phyloP scores from a whole-genome alignment of 139 green algal species.

The Pycnococcus provasolii region DNA sequence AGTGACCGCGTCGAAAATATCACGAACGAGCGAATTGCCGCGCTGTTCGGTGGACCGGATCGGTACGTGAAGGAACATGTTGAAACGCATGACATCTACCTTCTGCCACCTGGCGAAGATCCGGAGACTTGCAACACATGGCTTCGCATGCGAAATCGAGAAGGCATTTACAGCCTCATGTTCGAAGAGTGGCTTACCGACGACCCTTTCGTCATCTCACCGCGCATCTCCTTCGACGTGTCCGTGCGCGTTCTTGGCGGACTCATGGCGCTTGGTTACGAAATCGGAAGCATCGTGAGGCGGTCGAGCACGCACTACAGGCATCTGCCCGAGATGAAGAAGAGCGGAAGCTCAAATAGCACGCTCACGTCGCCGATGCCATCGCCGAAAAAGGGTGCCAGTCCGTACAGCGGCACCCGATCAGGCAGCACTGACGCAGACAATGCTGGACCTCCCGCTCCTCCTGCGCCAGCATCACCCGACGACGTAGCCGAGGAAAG shows the following conservation, averaged over 20 bases:
- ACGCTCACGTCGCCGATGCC: too few relatives aligned
- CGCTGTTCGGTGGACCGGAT: constrained; percentile 23
- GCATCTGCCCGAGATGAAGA: neutral
- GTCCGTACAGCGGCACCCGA: too few relatives aligned
- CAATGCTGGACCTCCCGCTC: too few relatives aligned
- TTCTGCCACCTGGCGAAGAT: constrained; percentile 84
- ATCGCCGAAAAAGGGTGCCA: too few relatives aligned
- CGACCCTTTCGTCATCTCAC: constrained; percentile 86
- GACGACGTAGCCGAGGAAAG: too few relatives aligned
- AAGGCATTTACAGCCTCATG: constrained; percentile 91
- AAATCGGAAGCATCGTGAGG: constrained; percentile 86
- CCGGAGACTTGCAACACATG: constrained; percentile 84
- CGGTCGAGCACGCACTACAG: constrained; percentile 42
- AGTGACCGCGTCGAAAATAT: constrained; percentile 27
- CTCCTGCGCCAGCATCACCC: too few relatives aligned
- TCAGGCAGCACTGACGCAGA: too few relatives aligned
- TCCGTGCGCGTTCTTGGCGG: constrained; percentile 81
- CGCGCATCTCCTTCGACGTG: constrained; percentile 90
- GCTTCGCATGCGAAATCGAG: constrained; percentile 92
- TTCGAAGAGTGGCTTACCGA: constrained; percentile 96
- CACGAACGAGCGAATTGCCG: constrained; percentile 37
- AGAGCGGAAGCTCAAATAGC: too few relatives aligned
- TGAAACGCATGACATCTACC: constrained; percentile 84
- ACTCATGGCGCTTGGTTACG: constrained; percentile 93
- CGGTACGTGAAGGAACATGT: constrained; percentile 35